Conservation (phyloP, 148 eudicot species). For the Camellia granthamiana region DNA sequence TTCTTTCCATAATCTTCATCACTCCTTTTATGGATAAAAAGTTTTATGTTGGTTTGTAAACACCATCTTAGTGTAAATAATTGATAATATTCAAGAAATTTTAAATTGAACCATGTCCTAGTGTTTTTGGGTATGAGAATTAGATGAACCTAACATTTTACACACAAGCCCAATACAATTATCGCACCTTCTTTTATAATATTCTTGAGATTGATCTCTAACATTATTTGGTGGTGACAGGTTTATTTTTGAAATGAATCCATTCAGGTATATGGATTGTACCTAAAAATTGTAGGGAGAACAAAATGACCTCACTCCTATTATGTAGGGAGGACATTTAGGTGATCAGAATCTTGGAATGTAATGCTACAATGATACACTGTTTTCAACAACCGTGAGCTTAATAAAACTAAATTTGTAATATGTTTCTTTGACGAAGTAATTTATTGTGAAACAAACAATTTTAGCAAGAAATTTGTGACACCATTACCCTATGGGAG, state of each 20-base stretch:
- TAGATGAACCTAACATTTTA: too few relatives aligned
- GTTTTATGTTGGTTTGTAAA: too few relatives aligned
- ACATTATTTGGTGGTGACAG: background rate
- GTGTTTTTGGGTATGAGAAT: too few relatives aligned
- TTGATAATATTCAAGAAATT: too few relatives aligned
- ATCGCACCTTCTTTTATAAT: background rate
- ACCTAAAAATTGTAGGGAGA: background rate
- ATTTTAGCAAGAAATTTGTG: background rate
- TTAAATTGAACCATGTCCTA: too few relatives aligned
- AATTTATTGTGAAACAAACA: constrained; percentile 9
- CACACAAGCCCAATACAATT: background rate
- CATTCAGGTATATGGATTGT: background rate
- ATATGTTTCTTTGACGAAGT: background rate
- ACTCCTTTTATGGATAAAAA: too few relatives aligned
- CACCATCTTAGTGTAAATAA: too few relatives aligned
- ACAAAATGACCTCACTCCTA: background rate
- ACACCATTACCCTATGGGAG: background rate
- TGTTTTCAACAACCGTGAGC: background rate
- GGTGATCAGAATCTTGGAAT: background rate
- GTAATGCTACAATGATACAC: background rate
- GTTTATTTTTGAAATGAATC: background rate
- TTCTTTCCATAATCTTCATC: too few relatives aligned
- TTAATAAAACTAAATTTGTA: background rate
- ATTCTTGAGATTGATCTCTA: background rate
- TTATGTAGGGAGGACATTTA: background rate